Percentiles rank a stretch among this genome's conserved stretches.
Evolutionary conservation across 2,329 filamentous ascomycete species (phyloP).

Genomic region (Fusarium begoniae): DNA sequence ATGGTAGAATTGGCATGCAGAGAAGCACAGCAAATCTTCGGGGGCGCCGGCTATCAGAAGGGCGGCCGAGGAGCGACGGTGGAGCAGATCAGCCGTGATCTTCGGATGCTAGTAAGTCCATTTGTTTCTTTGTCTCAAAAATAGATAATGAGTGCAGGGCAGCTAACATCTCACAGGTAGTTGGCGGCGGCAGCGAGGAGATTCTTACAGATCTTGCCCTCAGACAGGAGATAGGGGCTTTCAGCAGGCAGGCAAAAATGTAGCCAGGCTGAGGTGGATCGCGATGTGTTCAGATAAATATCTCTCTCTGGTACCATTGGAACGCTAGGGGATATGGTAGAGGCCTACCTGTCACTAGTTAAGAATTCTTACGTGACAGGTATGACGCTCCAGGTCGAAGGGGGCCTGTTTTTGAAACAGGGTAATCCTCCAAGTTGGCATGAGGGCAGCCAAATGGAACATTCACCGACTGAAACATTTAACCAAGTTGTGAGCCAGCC

Average conservation of each 20-base stretch:
- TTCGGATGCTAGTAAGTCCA: background rate
- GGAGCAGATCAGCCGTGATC: background rate
- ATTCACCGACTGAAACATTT: too few relatives aligned
- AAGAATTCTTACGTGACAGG: too few relatives aligned
- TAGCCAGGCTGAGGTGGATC: background rate
- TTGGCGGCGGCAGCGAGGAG: background rate
- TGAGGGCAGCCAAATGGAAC: too few relatives aligned
- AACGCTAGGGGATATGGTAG: too few relatives aligned
- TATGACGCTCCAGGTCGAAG: too few relatives aligned
- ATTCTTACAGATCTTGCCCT: background rate
- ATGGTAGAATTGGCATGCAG: background rate
- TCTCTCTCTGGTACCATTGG: too few relatives aligned
- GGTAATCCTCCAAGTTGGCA: too few relatives aligned
- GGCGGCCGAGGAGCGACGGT: background rate
- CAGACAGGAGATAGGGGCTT: background rate
- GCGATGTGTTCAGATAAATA: rapidly evolving
- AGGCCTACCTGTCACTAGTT: rapidly evolving
- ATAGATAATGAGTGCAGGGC: background rate
- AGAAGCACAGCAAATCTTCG: background rate
- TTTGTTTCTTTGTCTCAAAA: rapidly evolving
- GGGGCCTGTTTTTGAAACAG: too few relatives aligned
- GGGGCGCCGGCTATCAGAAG: background rate
- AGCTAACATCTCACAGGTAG: background rate
- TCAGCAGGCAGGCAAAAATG: background rate
- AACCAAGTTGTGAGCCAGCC: too few relatives aligned